phyloP scores from a whole-genome alignment of 1,284 basidiomycete species.

The Ganoderma multipileum region DNA sequence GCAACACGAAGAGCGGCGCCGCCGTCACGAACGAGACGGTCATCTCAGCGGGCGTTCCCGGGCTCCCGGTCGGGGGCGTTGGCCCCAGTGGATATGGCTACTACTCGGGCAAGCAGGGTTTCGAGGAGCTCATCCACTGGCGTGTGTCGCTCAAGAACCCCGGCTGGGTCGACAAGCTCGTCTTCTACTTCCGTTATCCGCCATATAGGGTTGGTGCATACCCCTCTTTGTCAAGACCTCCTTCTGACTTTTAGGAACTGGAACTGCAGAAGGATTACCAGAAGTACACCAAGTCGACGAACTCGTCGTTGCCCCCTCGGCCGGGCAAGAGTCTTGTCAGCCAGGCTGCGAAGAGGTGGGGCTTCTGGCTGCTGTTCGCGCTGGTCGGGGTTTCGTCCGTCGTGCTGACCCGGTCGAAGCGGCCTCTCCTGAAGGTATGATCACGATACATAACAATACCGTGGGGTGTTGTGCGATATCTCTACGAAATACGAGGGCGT shows the following conservation, averaged over 20 bases:
- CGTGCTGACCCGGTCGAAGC: slow-evolving; percentile 32
- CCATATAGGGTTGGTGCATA: slow-evolving; percentile 62
- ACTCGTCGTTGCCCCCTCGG: slow-evolving; percentile 44
- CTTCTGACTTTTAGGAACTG: neutral
- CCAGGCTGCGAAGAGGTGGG: slow-evolving; percentile 33
- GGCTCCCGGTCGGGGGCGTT: slow-evolving; percentile 77
- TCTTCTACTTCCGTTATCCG: slow-evolving; percentile 66
- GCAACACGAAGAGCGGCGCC: slow-evolving; percentile 72
- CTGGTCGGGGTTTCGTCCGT: slow-evolving; percentile 30
- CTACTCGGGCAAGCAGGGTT: slow-evolving; percentile 68
- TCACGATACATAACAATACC: neutral
- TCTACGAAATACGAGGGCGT: neutral
- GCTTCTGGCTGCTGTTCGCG: slow-evolving; percentile 33
- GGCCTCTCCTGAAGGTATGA: slow-evolving; percentile 18
- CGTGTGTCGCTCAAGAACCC: slow-evolving; percentile 69
- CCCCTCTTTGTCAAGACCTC: neutral
- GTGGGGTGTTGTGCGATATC: neutral
- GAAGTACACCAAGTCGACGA: slow-evolving; percentile 15
- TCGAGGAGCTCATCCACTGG: slow-evolving; percentile 74
- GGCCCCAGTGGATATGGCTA: slow-evolving; percentile 75
- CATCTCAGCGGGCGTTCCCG: slow-evolving; percentile 61
- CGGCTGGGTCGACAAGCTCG: slow-evolving; percentile 61
- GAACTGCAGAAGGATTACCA: slow-evolving; percentile 18
- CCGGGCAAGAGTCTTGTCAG: slow-evolving; percentile 34
- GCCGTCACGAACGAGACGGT: slow-evolving; percentile 72